Base-by-base conservation (phyloP, 2,329 filamentous ascomycete genomes). In the Aspergillus awamori region DNA sequence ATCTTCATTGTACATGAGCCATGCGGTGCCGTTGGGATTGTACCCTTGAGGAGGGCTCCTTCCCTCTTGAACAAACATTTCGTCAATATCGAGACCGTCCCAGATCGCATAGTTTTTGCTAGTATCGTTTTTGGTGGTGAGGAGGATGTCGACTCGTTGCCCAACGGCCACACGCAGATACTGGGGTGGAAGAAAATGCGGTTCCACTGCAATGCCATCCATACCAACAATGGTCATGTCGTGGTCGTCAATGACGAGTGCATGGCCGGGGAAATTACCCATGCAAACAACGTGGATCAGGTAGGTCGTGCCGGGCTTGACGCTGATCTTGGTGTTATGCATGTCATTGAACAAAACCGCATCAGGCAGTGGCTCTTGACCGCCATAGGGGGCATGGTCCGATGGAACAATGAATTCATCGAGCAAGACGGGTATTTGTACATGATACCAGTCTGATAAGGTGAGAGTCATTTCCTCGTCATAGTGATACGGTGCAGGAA, bases 251-350 rank as follows among this genome's bases (percentile, higher is more conserved):
- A 84, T 74, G 47, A 75, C 76, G 60, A 84, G 77, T 56, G 80
- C 79, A 62, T 83, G 81, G 10, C 78, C 79, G 1, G 80, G 79
- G 76, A 92, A 93, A 15, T 89, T 90, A 13, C 87, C 89, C 20
- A 92, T 85, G 67, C 92, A 92, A 67, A 92, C 80, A 61, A 93
- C 80, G 47, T 88, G 87, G 67, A 94, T 83, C 8, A 92, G 78
- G 61, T 93, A 93, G 0, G 88, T 93, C 69, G 86, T 91, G 2
- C 85, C 84, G 0, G 90, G 86, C 65, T 87, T 67, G 3, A 93
- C 84, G 0, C 81, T 67, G 39, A 92, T 76, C 2, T 78, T 83
- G 2, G 87, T 75, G 59, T 89, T 84, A 60, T 84, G 82, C 0
- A 86, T 87, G 64, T 93, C 90, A 69, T 93, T 92, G 73, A 92